Evolutionary conservation across 176 grass and related monocot genomes (phyloP).

Genomic region (Oryza officinalis): DNA sequence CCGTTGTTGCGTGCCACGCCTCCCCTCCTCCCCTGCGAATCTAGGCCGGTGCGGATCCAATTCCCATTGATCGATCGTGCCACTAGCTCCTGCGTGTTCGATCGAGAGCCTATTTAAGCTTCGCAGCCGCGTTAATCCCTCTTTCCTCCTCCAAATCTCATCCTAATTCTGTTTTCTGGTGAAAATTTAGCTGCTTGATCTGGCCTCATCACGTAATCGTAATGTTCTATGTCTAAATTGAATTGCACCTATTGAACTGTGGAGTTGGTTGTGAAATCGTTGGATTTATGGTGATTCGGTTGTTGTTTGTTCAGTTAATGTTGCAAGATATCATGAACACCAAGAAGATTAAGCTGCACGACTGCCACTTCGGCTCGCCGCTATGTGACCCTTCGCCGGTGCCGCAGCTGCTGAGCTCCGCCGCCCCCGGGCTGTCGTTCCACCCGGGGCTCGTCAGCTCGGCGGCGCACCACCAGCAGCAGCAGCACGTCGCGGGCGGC

Average conservation of each 20-base stretch:
- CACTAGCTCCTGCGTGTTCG: constrained; percentile 29
- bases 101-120: constrained; percentile 42
- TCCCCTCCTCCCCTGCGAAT: not conserved
- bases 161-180: not conserved
- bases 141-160: constrained; percentile 24
- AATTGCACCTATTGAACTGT: not conserved
- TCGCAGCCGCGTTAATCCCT: not conserved
- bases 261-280: not conserved
- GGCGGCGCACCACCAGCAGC: constrained; percentile 28
- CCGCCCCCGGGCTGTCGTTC: not conserved
- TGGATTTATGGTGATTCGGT: not conserved
- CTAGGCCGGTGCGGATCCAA: constrained; percentile 17
- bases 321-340: constrained; percentile 44
- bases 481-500: not conserved
- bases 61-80: constrained; percentile 14
- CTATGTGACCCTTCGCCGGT: constrained; percentile 34
- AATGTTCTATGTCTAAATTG: not conserved
- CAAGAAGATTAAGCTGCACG: constrained; percentile 56
- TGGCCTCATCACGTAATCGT: not conserved
- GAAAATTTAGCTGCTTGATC: not conserved
- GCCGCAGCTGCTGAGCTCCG: constrained; percentile 23
- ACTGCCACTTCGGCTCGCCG: constrained; percentile 41
- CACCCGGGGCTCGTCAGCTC: constrained; percentile 24
- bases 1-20: constrained; percentile 41
- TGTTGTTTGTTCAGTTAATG: constrained; percentile 17